Evolutionary conservation across 306 rosid genomes (phyloP).

Genomic region (Cicer judaicum): DNA sequence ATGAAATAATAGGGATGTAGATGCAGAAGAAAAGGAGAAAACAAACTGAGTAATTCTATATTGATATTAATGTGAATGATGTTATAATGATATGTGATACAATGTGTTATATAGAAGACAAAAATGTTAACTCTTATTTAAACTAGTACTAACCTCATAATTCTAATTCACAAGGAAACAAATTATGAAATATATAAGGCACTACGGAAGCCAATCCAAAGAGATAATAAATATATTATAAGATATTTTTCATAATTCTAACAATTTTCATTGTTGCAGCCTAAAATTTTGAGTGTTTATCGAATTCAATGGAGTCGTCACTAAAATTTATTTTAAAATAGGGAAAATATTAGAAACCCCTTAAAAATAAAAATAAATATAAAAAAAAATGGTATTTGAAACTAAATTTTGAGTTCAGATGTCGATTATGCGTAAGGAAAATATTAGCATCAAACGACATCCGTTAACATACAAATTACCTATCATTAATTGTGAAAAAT

Average conservation of each 20-base stretch:
- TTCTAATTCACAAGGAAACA: background rate
- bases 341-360: too few species aligned
- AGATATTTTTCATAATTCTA: background rate
- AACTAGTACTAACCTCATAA: background rate
- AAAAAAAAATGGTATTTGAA: too few species aligned
- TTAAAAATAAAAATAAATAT: too few species aligned
- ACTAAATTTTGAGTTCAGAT: too few species aligned
- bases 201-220: too few species aligned
- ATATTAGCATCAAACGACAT: too few species aligned
- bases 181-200: background rate
- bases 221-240: background rate
- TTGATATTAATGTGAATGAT: background rate
- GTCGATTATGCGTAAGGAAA: too few species aligned
- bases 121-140: background rate
- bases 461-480: too few species aligned
- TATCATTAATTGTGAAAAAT: too few species aligned
- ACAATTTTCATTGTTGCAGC: background rate
- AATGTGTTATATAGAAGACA: background rate
- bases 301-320: too few species aligned
- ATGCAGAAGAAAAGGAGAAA: background rate
- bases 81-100: background rate
- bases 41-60: background rate
- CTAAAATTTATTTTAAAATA: too few species aligned
- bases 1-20: background rate
- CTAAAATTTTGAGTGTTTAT: too few species aligned